Base-by-base conservation (phyloP, 2,329 filamentous ascomycete species). In the Trichoderma oligosporum region DNA sequence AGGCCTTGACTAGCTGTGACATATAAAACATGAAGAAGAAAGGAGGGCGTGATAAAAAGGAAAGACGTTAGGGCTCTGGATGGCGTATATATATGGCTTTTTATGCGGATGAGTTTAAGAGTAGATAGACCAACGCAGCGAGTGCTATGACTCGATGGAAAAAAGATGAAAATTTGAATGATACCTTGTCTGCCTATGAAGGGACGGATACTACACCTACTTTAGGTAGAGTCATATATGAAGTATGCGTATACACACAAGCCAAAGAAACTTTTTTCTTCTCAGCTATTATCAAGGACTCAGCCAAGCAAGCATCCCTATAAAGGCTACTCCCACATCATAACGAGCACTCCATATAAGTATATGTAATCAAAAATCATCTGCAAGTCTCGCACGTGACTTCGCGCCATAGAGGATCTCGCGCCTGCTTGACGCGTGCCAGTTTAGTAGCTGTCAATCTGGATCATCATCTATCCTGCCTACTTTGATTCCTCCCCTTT, bases 1-100 rank as follows among this genome's bases (percentile, higher is more conserved):
- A n/a, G n/a, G n/a, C n/a, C n/a, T n/a, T n/a, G n/a, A n/a, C n/a
- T n/a, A 11, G 29, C 25, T n/a, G 9, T 27, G 22, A 24, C 39
- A 44, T 14, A 36, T 12, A 44, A 33, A 20, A 16, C 12, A n/a
- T 9, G 14, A n/a, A 25, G 25, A 11, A 45, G 20, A 24, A 22
- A 25, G 25, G 16, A 45, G 20, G 35, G 33, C 20, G 22, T 36
- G 52, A 14, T 16, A 29, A 45, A n/a, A n/a, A n/a, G 11, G 31
- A 45, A 57, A 20, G 51, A 35, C 31, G 25, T 38, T 7, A 46
- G 20, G 47, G 45, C 35, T 55, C 42, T 49, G 46, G 44, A 29
- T 31, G 57, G 57, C 57, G 57, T 59, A 56, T 56, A 55, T 59
- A 58, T 39, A 44, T 46, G 57, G 20, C 52, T 38, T 44, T 54